Percentiles rank a stretch among this genome's conserved stretches.
Evolutionary conservation across 768 basidiomycete species (phyloP).

Genomic region (Rhodosporidiobolus sp.): DNA sequence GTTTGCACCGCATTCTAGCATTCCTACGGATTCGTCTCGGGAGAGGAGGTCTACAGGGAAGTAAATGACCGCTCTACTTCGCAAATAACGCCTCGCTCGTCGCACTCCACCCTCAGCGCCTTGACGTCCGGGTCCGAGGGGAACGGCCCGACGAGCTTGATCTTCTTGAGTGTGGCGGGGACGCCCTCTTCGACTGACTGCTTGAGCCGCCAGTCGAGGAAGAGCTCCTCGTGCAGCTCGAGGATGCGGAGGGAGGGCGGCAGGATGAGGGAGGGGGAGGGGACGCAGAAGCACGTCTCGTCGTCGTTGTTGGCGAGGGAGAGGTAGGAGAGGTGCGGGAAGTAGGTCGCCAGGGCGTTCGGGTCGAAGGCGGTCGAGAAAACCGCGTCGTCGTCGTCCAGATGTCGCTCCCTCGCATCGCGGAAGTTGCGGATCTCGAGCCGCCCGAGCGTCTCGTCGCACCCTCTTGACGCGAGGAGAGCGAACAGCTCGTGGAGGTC

Average conservation of each 20-base stretch:
- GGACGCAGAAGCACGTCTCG: neutral
- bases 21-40: too few relatives aligned
- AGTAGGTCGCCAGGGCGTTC: neutral
- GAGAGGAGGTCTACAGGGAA: too few relatives aligned
- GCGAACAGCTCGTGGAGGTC: neutral
- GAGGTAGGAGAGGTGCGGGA: constrained; percentile 4
- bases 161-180: neutral
- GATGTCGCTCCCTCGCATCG: neutral
- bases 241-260: neutral
- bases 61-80: neutral
- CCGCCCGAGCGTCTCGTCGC: neutral
- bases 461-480: neutral
- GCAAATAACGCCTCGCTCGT: neutral
- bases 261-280: neutral
- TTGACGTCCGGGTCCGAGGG: constrained; percentile 9
- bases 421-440: constrained; percentile 10
- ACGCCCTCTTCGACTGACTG: neutral
- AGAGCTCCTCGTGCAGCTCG: constrained; percentile 11
- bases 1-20: neutral
- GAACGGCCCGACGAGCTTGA: constrained; percentile 13
- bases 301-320: constrained; percentile 14
- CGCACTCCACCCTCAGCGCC: neutral
- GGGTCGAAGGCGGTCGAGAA: constrained; percentile 4
- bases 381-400: neutral
- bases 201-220: neutral